Evolutionary conservation across 768 basidiomycete species (phyloP).

Genomic region (Chiua virens): DNA sequence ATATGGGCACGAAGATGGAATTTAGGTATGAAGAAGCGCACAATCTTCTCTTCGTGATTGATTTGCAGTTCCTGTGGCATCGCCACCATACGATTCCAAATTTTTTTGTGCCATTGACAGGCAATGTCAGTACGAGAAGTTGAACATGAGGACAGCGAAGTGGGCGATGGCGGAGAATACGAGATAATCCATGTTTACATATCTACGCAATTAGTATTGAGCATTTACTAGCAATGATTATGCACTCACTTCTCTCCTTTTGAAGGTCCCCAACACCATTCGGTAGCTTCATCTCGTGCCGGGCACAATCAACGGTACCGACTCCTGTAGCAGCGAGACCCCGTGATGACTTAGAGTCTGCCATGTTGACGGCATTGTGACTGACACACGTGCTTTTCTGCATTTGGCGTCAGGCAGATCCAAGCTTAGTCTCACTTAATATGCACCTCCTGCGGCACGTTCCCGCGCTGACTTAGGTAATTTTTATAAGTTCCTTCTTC

Average conservation of each 20-base stretch:
- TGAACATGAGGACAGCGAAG: no score
- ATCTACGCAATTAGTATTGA: no score
- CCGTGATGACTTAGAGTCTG: not conserved
- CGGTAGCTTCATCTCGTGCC: slow-evolving; percentile 3
- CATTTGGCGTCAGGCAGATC: not conserved
- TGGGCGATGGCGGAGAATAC: no score
- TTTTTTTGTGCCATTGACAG: no score
- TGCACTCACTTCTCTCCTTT: no score
- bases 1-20: not conserved
- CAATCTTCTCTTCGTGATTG: not conserved
- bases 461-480: slow-evolving; percentile 13
- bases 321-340: not conserved
- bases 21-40: not conserved
- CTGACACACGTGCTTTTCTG: not conserved
- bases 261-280: not conserved
- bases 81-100: no score
- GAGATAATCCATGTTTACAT: no score
- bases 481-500: slow-evolving; percentile 18
- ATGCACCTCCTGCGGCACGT: not conserved
- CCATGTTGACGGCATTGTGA: slow-evolving; percentile 4
- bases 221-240: no score
- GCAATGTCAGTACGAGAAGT: no score
- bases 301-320: not conserved
- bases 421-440: no score
- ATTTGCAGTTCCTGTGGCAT: not conserved